Evolutionary conservation across 2,329 filamentous ascomycete genomes (phyloP).

Genomic region (Colletotrichum echinochloae): DNA sequence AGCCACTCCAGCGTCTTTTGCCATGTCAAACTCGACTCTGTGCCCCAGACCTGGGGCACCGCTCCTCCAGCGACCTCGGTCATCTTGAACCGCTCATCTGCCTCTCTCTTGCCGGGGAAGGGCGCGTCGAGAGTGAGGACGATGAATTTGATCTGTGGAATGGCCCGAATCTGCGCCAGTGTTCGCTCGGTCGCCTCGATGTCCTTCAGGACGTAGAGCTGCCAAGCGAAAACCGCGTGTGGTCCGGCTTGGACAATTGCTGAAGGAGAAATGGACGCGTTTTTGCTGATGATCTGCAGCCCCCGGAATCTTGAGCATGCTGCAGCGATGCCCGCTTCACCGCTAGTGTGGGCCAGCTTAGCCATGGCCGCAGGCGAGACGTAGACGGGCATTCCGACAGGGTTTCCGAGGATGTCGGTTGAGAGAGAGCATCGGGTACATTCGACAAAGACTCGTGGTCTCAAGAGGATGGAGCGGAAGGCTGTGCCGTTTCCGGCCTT

Average conservation of each 20-base stretch:
- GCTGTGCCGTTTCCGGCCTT: conserved; percentile 81
- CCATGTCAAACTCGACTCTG: conserved; percentile 66
- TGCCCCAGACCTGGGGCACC: conserved; percentile 43
- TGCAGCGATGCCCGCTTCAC: conserved; percentile 81
- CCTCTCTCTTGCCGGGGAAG: conserved; percentile 65
- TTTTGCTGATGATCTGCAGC: conserved; percentile 84
- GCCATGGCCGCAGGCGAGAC: conserved; percentile 86
- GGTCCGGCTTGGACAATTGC: conserved; percentile 77
- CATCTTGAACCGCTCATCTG: conserved; percentile 66
- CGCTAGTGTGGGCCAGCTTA: conserved; percentile 78
- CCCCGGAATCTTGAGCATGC: conserved; percentile 77
- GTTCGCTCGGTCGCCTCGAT: conserved; percentile 60
- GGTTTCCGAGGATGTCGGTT: conserved; percentile 76
- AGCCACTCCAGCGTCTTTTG: conserved; percentile 64
- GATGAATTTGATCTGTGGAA: conserved; percentile 67
- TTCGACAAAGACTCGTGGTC: conserved; percentile 85
- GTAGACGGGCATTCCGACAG: conserved; percentile 78
- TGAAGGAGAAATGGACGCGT: conserved; percentile 85
- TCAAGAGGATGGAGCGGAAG: conserved; percentile 80
- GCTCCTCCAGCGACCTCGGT: conserved; percentile 52
- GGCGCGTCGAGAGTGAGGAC: conserved; percentile 46
- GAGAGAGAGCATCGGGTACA: conserved; percentile 77
- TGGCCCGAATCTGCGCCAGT: conserved; percentile 70
- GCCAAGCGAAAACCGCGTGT: conserved; percentile 85
- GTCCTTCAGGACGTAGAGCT: conserved; percentile 85